Evolutionary conservation across 495 filamentous ascomycete species (phyloP).

Genomic region (Penicillium samsonianum): DNA sequence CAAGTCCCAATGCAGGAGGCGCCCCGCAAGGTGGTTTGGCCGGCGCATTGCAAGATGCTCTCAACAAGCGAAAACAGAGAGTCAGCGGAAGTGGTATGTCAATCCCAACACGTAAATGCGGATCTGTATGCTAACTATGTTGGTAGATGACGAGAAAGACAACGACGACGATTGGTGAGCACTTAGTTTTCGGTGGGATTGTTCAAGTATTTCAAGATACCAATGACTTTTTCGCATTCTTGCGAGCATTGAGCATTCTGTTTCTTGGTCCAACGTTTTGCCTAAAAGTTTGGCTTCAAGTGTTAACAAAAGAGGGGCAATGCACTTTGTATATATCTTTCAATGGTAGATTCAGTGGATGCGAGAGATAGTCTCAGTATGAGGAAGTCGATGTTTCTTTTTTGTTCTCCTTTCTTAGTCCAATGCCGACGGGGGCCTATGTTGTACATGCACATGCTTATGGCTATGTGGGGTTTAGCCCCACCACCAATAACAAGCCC

Average conservation of each 20-base stretch:
- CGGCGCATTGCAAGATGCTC: slow-evolving; percentile 74
- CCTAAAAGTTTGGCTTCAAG: slow-evolving; percentile 27
- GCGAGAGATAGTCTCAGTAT: neutral
- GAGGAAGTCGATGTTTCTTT: neutral
- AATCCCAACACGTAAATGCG: neutral
- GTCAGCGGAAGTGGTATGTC: slow-evolving; percentile 88
- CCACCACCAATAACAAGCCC: neutral
- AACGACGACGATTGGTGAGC: slow-evolving; percentile 76
- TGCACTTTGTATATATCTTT: slow-evolving; percentile 27
- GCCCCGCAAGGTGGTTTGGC: slow-evolving; percentile 69
- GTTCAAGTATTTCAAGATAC: slow-evolving; percentile 26
- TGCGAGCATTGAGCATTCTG: slow-evolving; percentile 25
- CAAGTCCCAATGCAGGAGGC: slow-evolving; percentile 49
- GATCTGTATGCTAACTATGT: slow-evolving; percentile 26
- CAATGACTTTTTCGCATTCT: slow-evolving; percentile 22
- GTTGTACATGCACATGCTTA: neutral
- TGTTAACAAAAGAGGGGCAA: slow-evolving; percentile 9
- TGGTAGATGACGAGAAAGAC: slow-evolving; percentile 72
- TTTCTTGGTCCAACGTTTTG: slow-evolving; percentile 19
- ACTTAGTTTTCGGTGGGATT: slow-evolving; percentile 5
- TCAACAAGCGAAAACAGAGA: slow-evolving; percentile 81
- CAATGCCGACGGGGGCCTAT: neutral
- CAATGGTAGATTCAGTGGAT: slow-evolving; percentile 14
- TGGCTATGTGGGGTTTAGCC: neutral
- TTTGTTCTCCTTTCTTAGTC: neutral